Percentiles rank a stretch among this genome's conserved stretches.
phyloP scores from a whole-genome alignment of 441 rosid genomes.

The Bruguiera hainesii region DNA sequence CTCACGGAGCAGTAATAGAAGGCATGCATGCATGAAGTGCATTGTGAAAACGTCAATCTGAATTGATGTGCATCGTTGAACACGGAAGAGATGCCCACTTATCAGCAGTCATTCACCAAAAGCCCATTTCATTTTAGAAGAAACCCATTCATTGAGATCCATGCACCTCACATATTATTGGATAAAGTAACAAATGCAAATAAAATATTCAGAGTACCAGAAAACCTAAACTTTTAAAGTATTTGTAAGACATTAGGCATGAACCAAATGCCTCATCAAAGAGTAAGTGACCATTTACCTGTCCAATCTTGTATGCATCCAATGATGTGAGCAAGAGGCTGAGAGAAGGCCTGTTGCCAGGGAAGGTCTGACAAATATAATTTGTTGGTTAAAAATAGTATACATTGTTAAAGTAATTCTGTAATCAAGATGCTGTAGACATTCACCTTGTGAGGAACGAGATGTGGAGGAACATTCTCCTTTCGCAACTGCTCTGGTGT shows the following conservation, averaged over 20 bases:
- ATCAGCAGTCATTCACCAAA: too few relatives aligned
- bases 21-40: too few relatives aligned
- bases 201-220: too few relatives aligned
- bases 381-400: constrained; percentile 10
- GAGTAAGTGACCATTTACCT: constrained; percentile 44
- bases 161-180: too few relatives aligned
- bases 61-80: too few relatives aligned
- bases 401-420: constrained; percentile 5
- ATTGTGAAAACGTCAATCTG: too few relatives aligned
- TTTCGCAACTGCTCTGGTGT: constrained; percentile 72
- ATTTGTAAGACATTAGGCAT: not conserved
- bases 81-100: too few relatives aligned
- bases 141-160: too few relatives aligned
- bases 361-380: constrained; percentile 60
- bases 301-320: constrained; percentile 78
- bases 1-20: not conserved
- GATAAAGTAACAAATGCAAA: too few relatives aligned
- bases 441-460: constrained; percentile 89
- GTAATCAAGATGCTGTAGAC: constrained; percentile 12
- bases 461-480: constrained; percentile 70
- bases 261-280: not conserved
- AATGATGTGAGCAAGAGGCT: constrained; percentile 82
- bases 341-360: constrained; percentile 90
- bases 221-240: not conserved
- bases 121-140: too few relatives aligned